Evolutionary conservation across 2,329 filamentous ascomycete genomes (phyloP).

Genomic region (Rutstroemia sp.): DNA sequence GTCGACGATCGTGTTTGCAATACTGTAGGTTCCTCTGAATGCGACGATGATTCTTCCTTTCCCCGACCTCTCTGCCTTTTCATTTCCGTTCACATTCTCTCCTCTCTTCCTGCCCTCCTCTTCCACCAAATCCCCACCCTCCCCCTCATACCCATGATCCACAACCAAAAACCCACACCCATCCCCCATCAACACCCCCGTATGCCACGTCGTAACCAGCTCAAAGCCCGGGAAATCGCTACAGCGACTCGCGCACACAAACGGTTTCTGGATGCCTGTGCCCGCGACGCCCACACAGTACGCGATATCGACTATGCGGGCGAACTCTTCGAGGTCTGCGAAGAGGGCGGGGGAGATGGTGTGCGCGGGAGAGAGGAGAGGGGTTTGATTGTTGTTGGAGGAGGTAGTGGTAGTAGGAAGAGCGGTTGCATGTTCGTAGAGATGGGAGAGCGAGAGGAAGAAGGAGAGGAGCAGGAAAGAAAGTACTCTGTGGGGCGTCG

Average conservation of each 20-base stretch:
- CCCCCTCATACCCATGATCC: slow-evolving; percentile 49
- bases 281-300: slow-evolving; percentile 77
- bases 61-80: background rate
- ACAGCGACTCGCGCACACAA: slow-evolving; percentile 79
- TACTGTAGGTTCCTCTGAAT: slow-evolving; percentile 90
- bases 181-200: slow-evolving; percentile 77
- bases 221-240: slow-evolving; percentile 73
- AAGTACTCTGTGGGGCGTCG: slow-evolving; percentile 13
- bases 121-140: slow-evolving; percentile 8
- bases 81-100: background rate
- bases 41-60: slow-evolving; percentile 65
- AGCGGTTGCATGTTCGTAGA: background rate
- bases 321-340: slow-evolving; percentile 73
- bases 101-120: background rate
- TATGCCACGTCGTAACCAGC: slow-evolving; percentile 80
- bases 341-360: slow-evolving; percentile 60
- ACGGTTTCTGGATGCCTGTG: slow-evolving; percentile 75
- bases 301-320: slow-evolving; percentile 87
- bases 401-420: background rate
- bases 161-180: slow-evolving; percentile 91
- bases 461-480: slow-evolving; percentile 3
- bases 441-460: background rate
- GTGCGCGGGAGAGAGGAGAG: slow-evolving; percentile 2
- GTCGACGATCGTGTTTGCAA: slow-evolving; percentile 86
- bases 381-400: slow-evolving; percentile 22